phyloP scores from a whole-genome alignment of 2,329 filamentous ascomycete genomes.

The Macrophomina pseudophaseolina region DNA sequence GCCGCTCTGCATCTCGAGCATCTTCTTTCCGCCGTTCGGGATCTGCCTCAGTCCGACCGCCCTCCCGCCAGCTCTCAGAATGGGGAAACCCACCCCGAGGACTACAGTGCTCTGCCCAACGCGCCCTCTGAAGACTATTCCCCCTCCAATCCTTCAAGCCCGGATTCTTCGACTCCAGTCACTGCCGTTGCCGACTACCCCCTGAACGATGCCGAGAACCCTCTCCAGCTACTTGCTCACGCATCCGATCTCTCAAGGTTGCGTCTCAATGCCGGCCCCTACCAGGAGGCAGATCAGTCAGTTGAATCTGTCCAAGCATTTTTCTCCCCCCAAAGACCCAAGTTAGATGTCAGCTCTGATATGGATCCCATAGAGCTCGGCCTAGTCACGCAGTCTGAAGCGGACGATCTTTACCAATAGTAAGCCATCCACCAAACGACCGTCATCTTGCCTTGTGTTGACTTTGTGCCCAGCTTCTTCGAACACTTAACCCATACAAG shows the following conservation, averaged over 20 bases:
- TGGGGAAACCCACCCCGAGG: constrained; percentile 26
- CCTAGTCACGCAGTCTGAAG: constrained; percentile 69
- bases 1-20: constrained; percentile 9
- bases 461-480: constrained; percentile 61
- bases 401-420: constrained; percentile 68
- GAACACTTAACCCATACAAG: constrained; percentile 72
- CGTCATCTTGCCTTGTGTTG: background rate
- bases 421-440: constrained; percentile 45
- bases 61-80: constrained; percentile 30
- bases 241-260: constrained; percentile 64
- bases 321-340: constrained; percentile 68
- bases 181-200: constrained; percentile 49
- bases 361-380: constrained; percentile 73
- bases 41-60: constrained; percentile 51
- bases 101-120: constrained; percentile 30
- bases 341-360: constrained; percentile 66
- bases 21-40: constrained; percentile 7
- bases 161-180: constrained; percentile 28
- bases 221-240: constrained; percentile 72
- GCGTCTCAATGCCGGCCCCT: constrained; percentile 4
- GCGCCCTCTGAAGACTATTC: constrained; percentile 13
- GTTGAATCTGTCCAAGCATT: constrained; percentile 51
- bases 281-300: constrained; percentile 3
- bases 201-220: constrained; percentile 76
- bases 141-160: background rate